Evolutionary conservation across 768 basidiomycete species (phyloP).

Genomic region (Amanita inopinata): DNA sequence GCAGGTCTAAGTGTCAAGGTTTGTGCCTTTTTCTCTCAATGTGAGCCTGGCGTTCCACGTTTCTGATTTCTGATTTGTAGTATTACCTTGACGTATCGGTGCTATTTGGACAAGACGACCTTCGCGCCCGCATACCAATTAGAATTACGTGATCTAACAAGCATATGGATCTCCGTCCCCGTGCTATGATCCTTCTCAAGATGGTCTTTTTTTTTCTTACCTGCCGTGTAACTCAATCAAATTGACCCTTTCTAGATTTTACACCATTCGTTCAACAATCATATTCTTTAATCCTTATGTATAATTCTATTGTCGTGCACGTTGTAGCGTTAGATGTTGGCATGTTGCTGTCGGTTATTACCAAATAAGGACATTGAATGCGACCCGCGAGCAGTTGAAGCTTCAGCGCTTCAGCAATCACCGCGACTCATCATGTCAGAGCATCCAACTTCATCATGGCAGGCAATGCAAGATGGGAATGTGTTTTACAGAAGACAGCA

Average conservation of each 20-base stretch:
- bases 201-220: slow-evolving; percentile 2
- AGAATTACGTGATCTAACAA: slow-evolving; percentile 15
- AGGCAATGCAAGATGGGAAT: slow-evolving; percentile 79
- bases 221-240: too few relatives aligned
- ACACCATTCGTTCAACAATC: too few relatives aligned
- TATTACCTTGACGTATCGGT: slow-evolving; percentile 71
- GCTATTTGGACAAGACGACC: slow-evolving; percentile 50
- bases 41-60: slow-evolving; percentile 8
- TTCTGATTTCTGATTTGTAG: slow-evolving; percentile 23
- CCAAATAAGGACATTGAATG: slow-evolving; percentile 3
- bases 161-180: too few relatives aligned
- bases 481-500: slow-evolving; percentile 85
- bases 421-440: slow-evolving; percentile 31
- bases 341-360: background rate
- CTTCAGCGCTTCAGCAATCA: background rate
- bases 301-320: slow-evolving; percentile 16
- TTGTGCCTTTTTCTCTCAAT: slow-evolving; percentile 14
- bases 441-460: slow-evolving; percentile 80
- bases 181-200: background rate
- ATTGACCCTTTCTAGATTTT: too few relatives aligned
- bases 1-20: slow-evolving; percentile 61
- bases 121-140: slow-evolving; percentile 54
- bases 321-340: background rate
- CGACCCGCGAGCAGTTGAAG: background rate
- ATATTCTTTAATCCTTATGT: too few relatives aligned